Conservation (phyloP, 139 green algal genomes). For the Chlorella sp. region DNA sequence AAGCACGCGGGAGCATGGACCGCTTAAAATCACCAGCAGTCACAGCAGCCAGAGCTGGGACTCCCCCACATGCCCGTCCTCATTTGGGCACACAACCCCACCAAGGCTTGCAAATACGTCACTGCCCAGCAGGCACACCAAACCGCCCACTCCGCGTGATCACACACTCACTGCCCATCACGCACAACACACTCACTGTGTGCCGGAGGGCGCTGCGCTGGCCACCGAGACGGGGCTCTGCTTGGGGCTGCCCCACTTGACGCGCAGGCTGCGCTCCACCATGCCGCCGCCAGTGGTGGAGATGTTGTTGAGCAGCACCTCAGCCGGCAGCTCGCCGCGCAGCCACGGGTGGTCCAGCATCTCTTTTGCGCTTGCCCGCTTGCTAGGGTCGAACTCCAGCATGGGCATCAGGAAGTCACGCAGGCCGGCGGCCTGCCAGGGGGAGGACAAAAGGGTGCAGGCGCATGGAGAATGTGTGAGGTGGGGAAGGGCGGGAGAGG, state of each 20-base stretch:
- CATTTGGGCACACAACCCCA: too few relatives aligned
- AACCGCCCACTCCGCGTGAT: too few relatives aligned
- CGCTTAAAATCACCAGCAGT: too few relatives aligned
- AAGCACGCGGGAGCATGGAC: too few relatives aligned
- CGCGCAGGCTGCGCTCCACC: background rate
- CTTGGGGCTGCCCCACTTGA: constrained; percentile 6
- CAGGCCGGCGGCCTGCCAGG: constrained; percentile 74
- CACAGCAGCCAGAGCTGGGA: too few relatives aligned
- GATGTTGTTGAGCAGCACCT: constrained; percentile 7
- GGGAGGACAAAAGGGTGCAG: background rate
- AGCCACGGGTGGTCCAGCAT: constrained; percentile 95
- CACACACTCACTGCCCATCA: too few relatives aligned
- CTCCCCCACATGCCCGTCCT: too few relatives aligned
- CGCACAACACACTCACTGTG: too few relatives aligned
- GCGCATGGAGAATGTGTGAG: background rate
- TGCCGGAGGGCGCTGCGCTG: background rate
- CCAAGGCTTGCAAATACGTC: too few relatives aligned
- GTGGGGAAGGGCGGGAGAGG: background rate
- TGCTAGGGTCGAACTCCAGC: constrained; percentile 86
- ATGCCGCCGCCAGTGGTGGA: background rate
- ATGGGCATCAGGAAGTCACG: constrained; percentile 92
- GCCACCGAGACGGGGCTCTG: background rate
- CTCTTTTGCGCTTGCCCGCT: constrained; percentile 85
- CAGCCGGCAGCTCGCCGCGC: constrained; percentile 1
- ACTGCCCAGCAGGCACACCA: too few relatives aligned